phyloP scores from a whole-genome alignment of 768 basidiomycete species.

The Lentinula lateritia region DNA sequence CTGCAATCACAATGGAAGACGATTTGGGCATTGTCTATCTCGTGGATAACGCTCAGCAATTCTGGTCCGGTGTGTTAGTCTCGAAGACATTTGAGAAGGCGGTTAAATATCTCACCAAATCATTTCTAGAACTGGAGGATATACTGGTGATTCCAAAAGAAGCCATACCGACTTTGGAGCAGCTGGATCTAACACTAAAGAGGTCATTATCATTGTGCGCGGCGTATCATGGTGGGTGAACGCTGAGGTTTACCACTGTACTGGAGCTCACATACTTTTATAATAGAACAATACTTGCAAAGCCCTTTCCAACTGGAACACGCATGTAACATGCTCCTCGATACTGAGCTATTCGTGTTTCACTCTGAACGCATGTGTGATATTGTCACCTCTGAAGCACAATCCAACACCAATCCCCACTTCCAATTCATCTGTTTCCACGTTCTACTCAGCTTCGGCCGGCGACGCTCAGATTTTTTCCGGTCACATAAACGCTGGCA shows the following conservation, averaged over 20 bases:
- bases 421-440: conserved; percentile 74
- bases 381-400: conserved; percentile 63
- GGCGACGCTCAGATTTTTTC: conserved; percentile 62
- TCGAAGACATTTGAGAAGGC: not conserved
- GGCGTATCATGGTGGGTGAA: conserved; percentile 74
- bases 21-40: conserved; percentile 78
- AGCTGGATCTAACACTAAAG: conserved; percentile 73
- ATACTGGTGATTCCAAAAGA: conserved; percentile 59
- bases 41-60: conserved; percentile 80
- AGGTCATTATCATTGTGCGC: conserved; percentile 77
- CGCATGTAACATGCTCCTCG: conserved; percentile 69
- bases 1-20: conserved; percentile 47
- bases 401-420: conserved; percentile 84
- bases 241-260: not conserved
- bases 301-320: conserved; percentile 80
- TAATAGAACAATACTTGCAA: conserved; percentile 76
- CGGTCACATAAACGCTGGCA: conserved; percentile 82
- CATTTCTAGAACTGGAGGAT: conserved; percentile 78
- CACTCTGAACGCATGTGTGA: conserved; percentile 93
- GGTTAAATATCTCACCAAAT: not conserved
- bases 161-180: conserved; percentile 48
- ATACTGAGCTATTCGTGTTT: conserved; percentile 83
- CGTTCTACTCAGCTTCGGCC: conserved; percentile 72
- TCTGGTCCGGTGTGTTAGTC: conserved; percentile 73
- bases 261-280: conserved; percentile 7